phyloP scores from a whole-genome alignment of 495 filamentous ascomycete genomes.

The Penicillium pancosmium region DNA sequence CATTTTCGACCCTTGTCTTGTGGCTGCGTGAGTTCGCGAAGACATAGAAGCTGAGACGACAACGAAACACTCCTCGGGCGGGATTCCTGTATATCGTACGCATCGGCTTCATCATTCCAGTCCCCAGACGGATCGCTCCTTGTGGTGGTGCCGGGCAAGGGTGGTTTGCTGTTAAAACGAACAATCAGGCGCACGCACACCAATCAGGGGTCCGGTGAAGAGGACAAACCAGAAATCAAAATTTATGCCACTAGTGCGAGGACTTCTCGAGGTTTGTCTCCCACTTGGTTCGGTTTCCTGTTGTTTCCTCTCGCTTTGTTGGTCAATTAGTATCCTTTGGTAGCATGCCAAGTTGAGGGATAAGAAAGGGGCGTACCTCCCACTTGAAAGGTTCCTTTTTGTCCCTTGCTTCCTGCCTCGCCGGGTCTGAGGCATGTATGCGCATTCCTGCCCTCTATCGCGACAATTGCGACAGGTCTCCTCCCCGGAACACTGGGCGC shows the following conservation, averaged over 20 bases:
- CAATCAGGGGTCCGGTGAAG: not conserved
- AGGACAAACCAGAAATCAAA: not conserved
- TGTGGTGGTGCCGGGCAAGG: not conserved
- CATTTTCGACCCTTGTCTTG: not conserved
- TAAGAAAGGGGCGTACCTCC: not conserved
- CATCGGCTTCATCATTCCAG: not conserved
- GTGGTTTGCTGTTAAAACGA: not conserved
- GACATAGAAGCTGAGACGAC: not conserved
- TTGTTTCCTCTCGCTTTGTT: not conserved
- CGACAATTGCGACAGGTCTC: not conserved
- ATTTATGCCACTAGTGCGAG: not conserved
- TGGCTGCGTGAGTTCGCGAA: not conserved
- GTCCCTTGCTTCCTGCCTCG: not conserved
- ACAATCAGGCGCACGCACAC: not conserved
- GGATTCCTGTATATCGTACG: not conserved
- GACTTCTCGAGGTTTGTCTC: not conserved
- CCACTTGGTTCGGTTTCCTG: not conserved
- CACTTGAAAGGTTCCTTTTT: not conserved
- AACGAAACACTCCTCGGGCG: not conserved
- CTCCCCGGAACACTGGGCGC: constrained; percentile 5
- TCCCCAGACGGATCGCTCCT: not conserved
- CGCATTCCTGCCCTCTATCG: not conserved
- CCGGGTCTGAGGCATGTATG: not conserved
- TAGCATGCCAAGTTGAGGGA: not conserved
- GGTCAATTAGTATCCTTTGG: not conserved